Evolutionary conservation across 768 basidiomycete species (phyloP).

Genomic region (Psilocybe sp.): DNA sequence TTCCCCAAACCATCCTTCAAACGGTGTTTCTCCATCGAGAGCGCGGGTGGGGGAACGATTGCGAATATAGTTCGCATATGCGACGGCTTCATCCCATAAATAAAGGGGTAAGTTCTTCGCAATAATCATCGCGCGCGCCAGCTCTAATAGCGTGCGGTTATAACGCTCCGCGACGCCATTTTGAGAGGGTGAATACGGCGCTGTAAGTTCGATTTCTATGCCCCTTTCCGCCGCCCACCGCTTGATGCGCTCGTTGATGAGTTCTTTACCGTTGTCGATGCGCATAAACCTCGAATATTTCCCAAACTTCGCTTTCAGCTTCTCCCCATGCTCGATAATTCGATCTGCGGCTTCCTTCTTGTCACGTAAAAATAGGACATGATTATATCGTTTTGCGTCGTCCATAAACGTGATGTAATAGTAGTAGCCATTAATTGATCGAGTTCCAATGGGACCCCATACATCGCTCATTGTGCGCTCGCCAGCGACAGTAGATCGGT

Average conservation of each 20-base stretch:
- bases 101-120: conserved; percentile 18
- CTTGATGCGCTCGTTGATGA: conserved; percentile 20
- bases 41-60: conserved; percentile 23
- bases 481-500: conserved; percentile 16
- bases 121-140: conserved; percentile 30
- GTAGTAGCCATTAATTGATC: conserved; percentile 18
- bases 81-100: conserved; percentile 30
- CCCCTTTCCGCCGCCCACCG: conserved; percentile 20
- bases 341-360: conserved; percentile 13
- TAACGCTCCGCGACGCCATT: conserved; percentile 38
- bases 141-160: conserved; percentile 29
- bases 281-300: conserved; percentile 8
- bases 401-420: conserved; percentile 27
- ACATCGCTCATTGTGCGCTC: conserved; percentile 22
- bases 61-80: conserved; percentile 21
- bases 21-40: conserved; percentile 20
- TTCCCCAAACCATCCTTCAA: conserved; percentile 12
- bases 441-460: conserved; percentile 25
- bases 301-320: conserved; percentile 11
- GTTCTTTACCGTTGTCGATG: conserved; percentile 30
- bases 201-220: conserved; percentile 26
- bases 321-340: conserved; percentile 13
- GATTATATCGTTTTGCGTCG: conserved; percentile 5
- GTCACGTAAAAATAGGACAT: conserved; percentile 13
- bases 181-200: conserved; percentile 34